Evolutionary conservation across 129 eudicot species (phyloP), one percentile per base, ranked within the genome.

Genomic region (Kitagawia praeruptora): DNA sequence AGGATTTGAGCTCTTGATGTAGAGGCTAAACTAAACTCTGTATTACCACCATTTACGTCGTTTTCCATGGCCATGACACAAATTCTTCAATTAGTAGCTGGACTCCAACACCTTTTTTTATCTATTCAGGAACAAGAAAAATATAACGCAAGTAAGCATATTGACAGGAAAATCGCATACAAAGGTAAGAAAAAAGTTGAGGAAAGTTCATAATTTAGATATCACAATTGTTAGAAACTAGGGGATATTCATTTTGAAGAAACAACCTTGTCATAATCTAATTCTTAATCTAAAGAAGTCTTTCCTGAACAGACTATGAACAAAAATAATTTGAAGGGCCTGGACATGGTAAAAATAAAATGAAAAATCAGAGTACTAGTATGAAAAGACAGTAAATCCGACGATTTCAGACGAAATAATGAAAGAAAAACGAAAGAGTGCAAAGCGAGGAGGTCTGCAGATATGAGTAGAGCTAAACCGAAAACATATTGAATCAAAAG

Each of bases 11-110:
- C 7, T 73, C 54, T 71, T 14, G 54, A 73, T 23, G 77, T 73
- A n/a, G 77, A 73, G 54, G 77, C 56, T n/a, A 11, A n/a, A 73
- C 77, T 73, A 16, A 46, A 44, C 39, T 74, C 77, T 25, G 40
- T 74, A 27, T 8, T 28, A 14, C 42, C 27, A 46, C 58, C 61
- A 74, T 15, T 11, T 8, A 46, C 23, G 6, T 51, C 61, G 0
- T 46, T 15, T 9, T 74, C 58, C 25, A 8, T 19, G 5, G 61
- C 42, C 77, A 74, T 74, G 25, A 44, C 16, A 74, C 61, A 14
- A 27, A 46, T 10, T 74, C 41, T 46, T 27, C 18, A n/a, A 14
- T 27, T n/a, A 11, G 31, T 74, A 74, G 56, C 56, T 27, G 0
- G 2, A 0, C 10, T 74, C 18, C 41, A 28, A 25, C n/a, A 15